These are phyloP conservation scores for Phytophthora multivora DNA, from an alignment of 352 stramenopile species.

Conservation along the genomic window DNA sequence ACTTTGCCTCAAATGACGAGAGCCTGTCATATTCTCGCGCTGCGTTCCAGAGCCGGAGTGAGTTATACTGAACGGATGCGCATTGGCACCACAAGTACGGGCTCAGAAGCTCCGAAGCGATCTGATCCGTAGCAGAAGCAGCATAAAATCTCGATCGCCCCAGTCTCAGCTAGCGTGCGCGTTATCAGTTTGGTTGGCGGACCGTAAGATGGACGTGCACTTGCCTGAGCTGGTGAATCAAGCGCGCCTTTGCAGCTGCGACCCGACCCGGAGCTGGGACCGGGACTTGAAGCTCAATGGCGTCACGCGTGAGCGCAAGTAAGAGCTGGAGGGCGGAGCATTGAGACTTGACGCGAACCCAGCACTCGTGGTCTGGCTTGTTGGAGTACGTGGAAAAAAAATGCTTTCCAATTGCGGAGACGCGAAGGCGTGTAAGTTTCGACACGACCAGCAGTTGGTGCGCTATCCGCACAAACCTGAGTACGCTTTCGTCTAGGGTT, in stretches of 20 bases:
- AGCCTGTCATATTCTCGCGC: slow-evolving; percentile 12
- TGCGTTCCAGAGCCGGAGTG: slow-evolving; percentile 8
- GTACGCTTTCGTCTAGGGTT: slow-evolving; percentile 13
- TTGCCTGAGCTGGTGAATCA: slow-evolving; percentile 13
- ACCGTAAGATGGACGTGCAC: slow-evolving; percentile 7
- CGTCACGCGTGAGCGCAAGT: slow-evolving; percentile 2
- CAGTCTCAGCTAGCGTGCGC: slow-evolving; percentile 26
- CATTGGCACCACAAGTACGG: slow-evolving; percentile 1
- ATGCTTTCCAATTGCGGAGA: slow-evolving; percentile 15
- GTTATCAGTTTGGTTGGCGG: slow-evolving; percentile 28
- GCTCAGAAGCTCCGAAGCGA: slow-evolving; percentile 23
- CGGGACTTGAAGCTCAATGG: slow-evolving; percentile 23
- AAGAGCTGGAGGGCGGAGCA: slow-evolving; percentile 15
- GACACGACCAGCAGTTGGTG: slow-evolving; percentile 6
- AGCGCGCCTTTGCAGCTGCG: slow-evolving; percentile 23
- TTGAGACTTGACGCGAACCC: slow-evolving; percentile 30
- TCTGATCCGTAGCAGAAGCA: slow-evolving; percentile 24
- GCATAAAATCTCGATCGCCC: not conserved
- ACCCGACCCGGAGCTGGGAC: slow-evolving; percentile 26
- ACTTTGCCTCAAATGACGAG: slow-evolving; percentile 20
- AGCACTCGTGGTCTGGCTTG: slow-evolving; percentile 15
- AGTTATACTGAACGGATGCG: slow-evolving; percentile 25
- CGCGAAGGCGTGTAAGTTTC: slow-evolving; percentile 11
- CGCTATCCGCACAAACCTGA: not conserved
- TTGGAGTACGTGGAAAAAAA: slow-evolving; percentile 26